Evolutionary conservation across 306 rosid species (phyloP), one percentile per base, ranked within the genome.

Genomic region (Arachis stenosperma): DNA sequence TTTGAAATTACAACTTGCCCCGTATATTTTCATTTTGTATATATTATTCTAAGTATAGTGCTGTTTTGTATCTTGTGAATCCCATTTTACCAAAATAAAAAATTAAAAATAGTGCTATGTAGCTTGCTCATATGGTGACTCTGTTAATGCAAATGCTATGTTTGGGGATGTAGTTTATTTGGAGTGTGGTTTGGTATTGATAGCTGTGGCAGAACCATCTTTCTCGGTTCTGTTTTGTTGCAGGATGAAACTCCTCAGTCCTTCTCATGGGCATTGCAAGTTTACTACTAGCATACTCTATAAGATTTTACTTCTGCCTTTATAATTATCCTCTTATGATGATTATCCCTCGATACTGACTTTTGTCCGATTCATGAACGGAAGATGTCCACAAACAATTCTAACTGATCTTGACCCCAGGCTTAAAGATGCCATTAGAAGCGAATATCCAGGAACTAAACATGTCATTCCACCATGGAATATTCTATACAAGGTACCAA

Each of bases 121-220:
- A 57, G 90, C 93, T 17, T 94, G 99, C 97, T 87, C 97, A 1
- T 94, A 89, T 71, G 80, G 87, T 14, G 87, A 84, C 61, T 89
- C 96, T 5, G 80, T 91, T 75, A 86, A 83, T 68, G 91, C 89
- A 2, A 86, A 86, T 63, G 70, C 67, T 50, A 37, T 91, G 86
- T 91, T 83, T 77, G 96, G 97, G 8, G 97, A 94, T 71, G 95
- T 85, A 15, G 90, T 94, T 61, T 89, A 88, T 80, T 91, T 78
- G 99, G 99, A 78, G 93, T 78, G 48, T 94, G 95, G 99, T 88
- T 94, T 88, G 99, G 99, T 55, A 88, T 91, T 71, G 95, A 91
- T 85, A 88, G 82, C 83, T 86, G 84, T 73, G 99, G 97, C 43
- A 94, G 91, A 81, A 87, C 89, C 48, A 80, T 91, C 69, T 86